These are phyloP conservation scores for Phytophthora ramorum DNA, from an alignment of 352 stramenopile genomes.

Conservation along the genomic window DNA sequence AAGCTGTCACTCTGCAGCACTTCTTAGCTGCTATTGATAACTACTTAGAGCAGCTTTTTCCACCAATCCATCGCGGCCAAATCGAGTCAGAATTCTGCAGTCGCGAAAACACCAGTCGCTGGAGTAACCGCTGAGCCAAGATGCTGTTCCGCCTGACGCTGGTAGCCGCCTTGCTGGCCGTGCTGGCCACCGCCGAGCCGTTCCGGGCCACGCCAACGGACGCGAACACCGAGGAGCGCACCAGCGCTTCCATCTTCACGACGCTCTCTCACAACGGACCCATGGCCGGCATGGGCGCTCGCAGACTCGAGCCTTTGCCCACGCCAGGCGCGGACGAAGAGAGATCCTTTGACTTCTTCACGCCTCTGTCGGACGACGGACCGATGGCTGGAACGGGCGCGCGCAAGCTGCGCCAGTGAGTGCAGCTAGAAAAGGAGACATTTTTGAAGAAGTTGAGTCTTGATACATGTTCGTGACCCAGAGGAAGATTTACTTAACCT, in stretches of 20 bases:
- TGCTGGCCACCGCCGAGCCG: conserved; percentile 7
- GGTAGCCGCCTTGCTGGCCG: conserved; percentile 5
- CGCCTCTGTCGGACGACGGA: conserved; percentile 33
- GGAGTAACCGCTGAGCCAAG: conserved; percentile 2
- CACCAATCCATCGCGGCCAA: neutral
- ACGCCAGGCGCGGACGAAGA: conserved; percentile 15
- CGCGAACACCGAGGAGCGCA: conserved; percentile 35
- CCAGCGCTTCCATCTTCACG: conserved; percentile 34
- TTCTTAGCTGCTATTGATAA: no score
- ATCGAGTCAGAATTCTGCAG: conserved; percentile 5
- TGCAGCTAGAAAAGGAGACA: neutral
- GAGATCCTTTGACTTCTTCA: conserved; percentile 43
- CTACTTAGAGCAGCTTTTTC: neutral
- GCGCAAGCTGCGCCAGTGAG: conserved; percentile 27
- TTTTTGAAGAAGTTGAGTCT: neutral
- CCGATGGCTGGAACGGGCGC: conserved; percentile 38
- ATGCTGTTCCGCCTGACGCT: conserved; percentile 20
- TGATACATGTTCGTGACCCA: neutral
- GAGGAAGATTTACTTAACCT: conserved; percentile 3
- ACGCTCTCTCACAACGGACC: conserved; percentile 34
- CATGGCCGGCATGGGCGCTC: conserved; percentile 28
- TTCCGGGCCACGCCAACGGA: conserved; percentile 32
- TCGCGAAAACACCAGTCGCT: conserved; percentile 5
- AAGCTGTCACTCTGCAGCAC: no score
- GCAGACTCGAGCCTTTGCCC: neutral